A percentile compares a stretch with the other conserved stretches of the same genome.
Conservation (phyloP, 306 rosid species). For the Benincasa hispida region DNA sequence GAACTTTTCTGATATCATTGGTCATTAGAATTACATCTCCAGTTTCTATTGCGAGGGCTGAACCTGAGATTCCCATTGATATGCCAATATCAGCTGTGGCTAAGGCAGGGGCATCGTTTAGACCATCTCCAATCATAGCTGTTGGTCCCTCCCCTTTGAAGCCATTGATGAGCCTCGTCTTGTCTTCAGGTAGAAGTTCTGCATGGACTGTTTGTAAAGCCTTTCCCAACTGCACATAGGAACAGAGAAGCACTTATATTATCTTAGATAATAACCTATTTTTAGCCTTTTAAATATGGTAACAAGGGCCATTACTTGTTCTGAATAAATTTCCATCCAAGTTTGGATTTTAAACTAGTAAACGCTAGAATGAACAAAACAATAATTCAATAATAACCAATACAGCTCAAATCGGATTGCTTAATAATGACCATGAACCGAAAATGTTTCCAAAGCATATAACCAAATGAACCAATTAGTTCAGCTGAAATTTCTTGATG, state of each 20-base stretch:
- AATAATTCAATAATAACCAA: background rate
- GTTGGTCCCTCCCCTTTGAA: slow-evolving; percentile 60
- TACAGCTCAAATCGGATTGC: background rate
- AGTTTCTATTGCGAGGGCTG: slow-evolving; percentile 83
- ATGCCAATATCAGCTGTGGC: slow-evolving; percentile 87
- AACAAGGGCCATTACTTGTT: background rate
- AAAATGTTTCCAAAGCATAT: background rate
- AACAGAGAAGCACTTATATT: background rate
- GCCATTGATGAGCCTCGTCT: slow-evolving; percentile 48
- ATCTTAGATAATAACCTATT: background rate
- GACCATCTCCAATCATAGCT: slow-evolving; percentile 90
- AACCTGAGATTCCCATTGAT: slow-evolving; percentile 97
- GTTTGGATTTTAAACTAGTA: background rate
- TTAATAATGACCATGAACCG: background rate
- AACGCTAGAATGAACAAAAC: background rate
- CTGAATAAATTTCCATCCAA: background rate
- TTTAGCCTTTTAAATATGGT: background rate
- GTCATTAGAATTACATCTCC: slow-evolving; percentile 76
- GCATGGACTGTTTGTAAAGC: slow-evolving; percentile 56
- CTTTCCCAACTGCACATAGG: slow-evolving; percentile 47
- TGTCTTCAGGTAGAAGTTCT: slow-evolving; percentile 86
- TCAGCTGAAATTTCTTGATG: background rate
- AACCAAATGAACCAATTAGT: background rate
- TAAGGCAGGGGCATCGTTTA: slow-evolving; percentile 87
- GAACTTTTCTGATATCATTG: slow-evolving; percentile 72